These are phyloP conservation scores for Cyberlindnera saturnus DNA, from an alignment of 805 yeast genomes.

Conservation along the genomic window DNA sequence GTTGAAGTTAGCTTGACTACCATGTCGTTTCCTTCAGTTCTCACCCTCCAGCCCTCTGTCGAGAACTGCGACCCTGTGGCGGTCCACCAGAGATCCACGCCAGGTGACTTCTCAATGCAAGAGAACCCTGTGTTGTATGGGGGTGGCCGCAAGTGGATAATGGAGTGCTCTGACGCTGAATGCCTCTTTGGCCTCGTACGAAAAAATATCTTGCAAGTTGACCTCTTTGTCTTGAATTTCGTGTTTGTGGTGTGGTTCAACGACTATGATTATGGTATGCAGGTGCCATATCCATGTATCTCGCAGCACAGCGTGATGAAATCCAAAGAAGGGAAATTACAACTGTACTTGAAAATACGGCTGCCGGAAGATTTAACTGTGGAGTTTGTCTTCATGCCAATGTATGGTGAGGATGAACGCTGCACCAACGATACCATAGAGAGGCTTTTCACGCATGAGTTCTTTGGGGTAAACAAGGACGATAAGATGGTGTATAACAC, in stretches of 20 bases:
- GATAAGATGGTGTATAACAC: slow-evolving; percentile 32
- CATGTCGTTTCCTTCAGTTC: background rate
- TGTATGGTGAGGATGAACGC: slow-evolving; percentile 29
- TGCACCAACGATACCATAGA: slow-evolving; percentile 30
- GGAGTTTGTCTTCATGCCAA: slow-evolving; percentile 33
- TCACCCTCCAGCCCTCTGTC: slow-evolving; percentile 12
- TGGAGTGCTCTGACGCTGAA: slow-evolving; percentile 10
- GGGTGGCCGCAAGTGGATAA: slow-evolving; percentile 33
- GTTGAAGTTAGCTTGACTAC: background rate
- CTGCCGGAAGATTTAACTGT: slow-evolving; percentile 1
- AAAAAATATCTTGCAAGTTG: slow-evolving; percentile 19
- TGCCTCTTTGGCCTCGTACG: slow-evolving; percentile 9
- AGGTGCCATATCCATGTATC: slow-evolving; percentile 27
- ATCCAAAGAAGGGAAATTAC: slow-evolving; percentile 1
- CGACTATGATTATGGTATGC: slow-evolving; percentile 29
- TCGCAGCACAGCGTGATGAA: slow-evolving; percentile 2
- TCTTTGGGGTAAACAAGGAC: slow-evolving; percentile 35
- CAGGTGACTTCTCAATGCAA: slow-evolving; percentile 13
- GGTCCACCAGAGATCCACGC: slow-evolving; percentile 13
- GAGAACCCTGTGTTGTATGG: slow-evolving; percentile 32
- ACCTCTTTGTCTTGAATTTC: slow-evolving; percentile 32
- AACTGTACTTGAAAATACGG: slow-evolving; percentile 12
- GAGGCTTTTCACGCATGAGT: slow-evolving; percentile 28
- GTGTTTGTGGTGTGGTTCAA: slow-evolving; percentile 35
- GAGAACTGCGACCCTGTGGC: slow-evolving; percentile 27